Percentiles rank a stretch among this genome's conserved stretches.
These are phyloP conservation scores for Candida koratica DNA, from an alignment of 805 yeast genomes.

Conservation along the genomic window DNA sequence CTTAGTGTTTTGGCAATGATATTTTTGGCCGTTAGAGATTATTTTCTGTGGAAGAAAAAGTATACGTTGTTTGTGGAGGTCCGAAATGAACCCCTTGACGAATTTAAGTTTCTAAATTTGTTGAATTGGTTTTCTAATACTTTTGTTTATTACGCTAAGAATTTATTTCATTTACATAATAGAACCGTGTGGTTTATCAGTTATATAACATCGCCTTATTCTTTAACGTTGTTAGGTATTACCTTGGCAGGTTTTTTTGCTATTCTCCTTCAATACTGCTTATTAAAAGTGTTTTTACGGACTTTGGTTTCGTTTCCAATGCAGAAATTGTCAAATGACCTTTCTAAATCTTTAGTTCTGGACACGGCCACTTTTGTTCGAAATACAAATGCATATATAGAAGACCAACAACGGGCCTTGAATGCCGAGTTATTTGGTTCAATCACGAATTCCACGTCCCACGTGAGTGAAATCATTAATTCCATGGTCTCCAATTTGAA, in stretches of 20 bases:
- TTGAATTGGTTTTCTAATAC: slow-evolving; percentile 16
- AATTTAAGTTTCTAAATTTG: slow-evolving; percentile 13
- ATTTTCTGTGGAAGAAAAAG: slow-evolving; percentile 46
- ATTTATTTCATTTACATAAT: slow-evolving; percentile 11
- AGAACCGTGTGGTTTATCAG: slow-evolving; percentile 40
- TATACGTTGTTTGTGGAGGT: slow-evolving; percentile 24
- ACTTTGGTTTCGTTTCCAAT: slow-evolving; percentile 13
- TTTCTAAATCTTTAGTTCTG: neutral
- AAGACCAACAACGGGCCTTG: slow-evolving; percentile 44
- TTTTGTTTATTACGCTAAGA: slow-evolving; percentile 13
- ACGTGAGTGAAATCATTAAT: slow-evolving; percentile 59
- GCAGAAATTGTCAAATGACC: slow-evolving; percentile 1
- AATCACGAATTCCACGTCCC: slow-evolving; percentile 52
- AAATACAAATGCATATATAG: slow-evolving; percentile 53
- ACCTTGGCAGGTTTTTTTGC: slow-evolving; percentile 56
- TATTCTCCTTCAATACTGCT: slow-evolving; percentile 49
- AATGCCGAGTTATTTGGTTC: slow-evolving; percentile 68
- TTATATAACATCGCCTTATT: slow-evolving; percentile 51
- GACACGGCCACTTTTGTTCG: slow-evolving; percentile 12
- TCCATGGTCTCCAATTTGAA: slow-evolving; percentile 59
- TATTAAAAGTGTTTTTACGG: slow-evolving; percentile 33
- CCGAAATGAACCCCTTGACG: slow-evolving; percentile 8
- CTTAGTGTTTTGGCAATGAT: slow-evolving; percentile 39
- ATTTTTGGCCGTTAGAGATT: slow-evolving; percentile 45
- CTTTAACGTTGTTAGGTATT: slow-evolving; percentile 47